A percentile compares a stretch with the other conserved stretches of the same genome.
These are phyloP conservation scores for Noccaea caerulescens DNA, from an alignment of 345 rosid genomes.

Conservation along the genomic window DNA sequence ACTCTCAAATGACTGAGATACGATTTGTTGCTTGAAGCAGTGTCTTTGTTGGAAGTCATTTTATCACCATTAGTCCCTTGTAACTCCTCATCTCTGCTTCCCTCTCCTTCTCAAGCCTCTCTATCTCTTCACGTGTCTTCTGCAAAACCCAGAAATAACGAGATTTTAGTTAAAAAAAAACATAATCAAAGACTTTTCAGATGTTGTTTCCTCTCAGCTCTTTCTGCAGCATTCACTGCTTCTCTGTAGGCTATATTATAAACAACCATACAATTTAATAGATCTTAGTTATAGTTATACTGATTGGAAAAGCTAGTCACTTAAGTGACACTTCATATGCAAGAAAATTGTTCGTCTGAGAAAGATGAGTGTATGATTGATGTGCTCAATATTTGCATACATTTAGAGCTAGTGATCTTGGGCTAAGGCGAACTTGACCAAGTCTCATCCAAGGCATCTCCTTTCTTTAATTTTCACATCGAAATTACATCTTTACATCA, in stretches of 20 bases:
- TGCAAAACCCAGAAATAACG: slow-evolving; percentile 40
- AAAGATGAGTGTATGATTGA: not conserved
- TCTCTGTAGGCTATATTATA: slow-evolving; percentile 82
- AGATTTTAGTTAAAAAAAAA: not conserved
- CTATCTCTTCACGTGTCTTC: slow-evolving; percentile 93
- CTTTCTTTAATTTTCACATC: too few relatives aligned
- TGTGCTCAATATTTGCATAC: too few relatives aligned
- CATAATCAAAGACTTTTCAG: slow-evolving; percentile 5
- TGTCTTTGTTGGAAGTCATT: slow-evolving; percentile 94
- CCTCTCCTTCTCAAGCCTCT: slow-evolving; percentile 87
- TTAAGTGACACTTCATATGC: not conserved
- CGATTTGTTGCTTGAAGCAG: slow-evolving; percentile 64
- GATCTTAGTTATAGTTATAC: not conserved
- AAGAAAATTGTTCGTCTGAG: not conserved
- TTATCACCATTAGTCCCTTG: slow-evolving; percentile 99
- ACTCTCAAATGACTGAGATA: too few relatives aligned
- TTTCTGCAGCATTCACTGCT: slow-evolving; percentile 83
- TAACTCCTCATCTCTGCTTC: slow-evolving; percentile 94
- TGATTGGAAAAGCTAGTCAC: not conserved
- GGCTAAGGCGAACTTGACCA: too few relatives aligned
- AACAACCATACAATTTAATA: slow-evolving; percentile 10
- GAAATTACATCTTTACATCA: too few relatives aligned
- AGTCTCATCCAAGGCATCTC: too few relatives aligned
- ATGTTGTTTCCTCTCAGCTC: slow-evolving; percentile 86
- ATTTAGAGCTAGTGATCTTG: too few relatives aligned